phyloP scores from a whole-genome alignment of 176 grass and related monocot genomes.

The Aegilops bicornis region DNA sequence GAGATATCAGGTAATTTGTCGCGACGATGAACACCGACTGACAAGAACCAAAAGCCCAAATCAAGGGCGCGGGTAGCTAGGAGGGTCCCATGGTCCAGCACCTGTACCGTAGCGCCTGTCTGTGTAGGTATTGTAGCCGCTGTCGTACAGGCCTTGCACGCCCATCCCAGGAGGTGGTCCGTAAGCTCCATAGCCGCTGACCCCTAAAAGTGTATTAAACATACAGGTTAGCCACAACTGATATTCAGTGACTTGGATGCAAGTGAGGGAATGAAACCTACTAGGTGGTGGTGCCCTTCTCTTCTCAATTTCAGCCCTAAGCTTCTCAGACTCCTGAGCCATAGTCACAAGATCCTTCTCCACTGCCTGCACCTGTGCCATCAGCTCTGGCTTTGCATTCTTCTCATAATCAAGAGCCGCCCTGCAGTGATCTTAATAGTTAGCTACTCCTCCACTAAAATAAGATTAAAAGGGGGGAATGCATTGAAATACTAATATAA shows the following conservation, averaged over 20 bases:
- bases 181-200: conserved; percentile 45
- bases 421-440: conserved; percentile 32
- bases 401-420: conserved; percentile 46
- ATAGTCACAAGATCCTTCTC: conserved; percentile 71
- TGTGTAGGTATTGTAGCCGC: neutral
- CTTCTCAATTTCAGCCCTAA: conserved; percentile 61
- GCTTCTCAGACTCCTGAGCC: conserved; percentile 63
- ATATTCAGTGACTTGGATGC: neutral
- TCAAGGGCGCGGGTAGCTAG: neutral
- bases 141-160: conserved; percentile 27
- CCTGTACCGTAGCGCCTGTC: neutral
- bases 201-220: conserved; percentile 25
- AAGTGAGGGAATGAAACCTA: conserved; percentile 21
- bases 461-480: neutral
- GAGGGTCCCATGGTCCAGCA: neutral
- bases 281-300: conserved; percentile 32
- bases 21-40: neutral
- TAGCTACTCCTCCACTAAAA: neutral
- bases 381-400: conserved; percentile 44
- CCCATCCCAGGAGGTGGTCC: conserved; percentile 37
- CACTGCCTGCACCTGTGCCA: conserved; percentile 48
- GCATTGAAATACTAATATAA: neutral
- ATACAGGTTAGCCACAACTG: neutral
- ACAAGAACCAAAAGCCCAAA: neutral
- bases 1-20: no score